Percentiles rank a stretch among this genome's conserved stretches.
Evolutionary conservation across 208 protist genomes (phyloP).

Genomic region (Acanthamoeba royreba): DNA sequence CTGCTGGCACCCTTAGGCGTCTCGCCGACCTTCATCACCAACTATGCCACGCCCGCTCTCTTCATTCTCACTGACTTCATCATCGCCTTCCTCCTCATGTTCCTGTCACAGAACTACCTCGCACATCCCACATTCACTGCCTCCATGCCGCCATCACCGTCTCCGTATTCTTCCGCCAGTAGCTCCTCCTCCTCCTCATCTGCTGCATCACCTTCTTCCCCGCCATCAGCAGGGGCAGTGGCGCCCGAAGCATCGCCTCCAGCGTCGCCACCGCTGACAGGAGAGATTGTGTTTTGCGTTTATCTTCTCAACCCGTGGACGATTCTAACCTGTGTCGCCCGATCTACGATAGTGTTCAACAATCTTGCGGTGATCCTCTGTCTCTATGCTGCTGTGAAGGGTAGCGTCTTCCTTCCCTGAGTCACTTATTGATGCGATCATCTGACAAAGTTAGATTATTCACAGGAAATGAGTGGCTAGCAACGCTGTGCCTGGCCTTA

Average conservation of each 20-base stretch:
- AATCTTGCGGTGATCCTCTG: slow-evolving; percentile 25
- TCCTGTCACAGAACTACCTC: slow-evolving; percentile 15
- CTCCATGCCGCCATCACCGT: background rate
- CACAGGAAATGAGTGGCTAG: slow-evolving; percentile 32
- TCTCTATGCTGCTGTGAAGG: slow-evolving; percentile 37
- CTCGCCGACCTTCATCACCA: background rate
- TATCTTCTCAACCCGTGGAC: slow-evolving; percentile 49
- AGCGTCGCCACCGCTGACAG: background rate
- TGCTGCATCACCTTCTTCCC: background rate
- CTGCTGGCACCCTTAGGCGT: background rate
- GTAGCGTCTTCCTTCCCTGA: background rate
- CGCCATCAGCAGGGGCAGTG: background rate
- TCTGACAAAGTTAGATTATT: background rate
- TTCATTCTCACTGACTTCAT: slow-evolving; percentile 37
- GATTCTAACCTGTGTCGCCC: slow-evolving; percentile 32
- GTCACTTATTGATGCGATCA: background rate
- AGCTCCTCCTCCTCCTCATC: background rate
- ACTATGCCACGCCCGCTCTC: background rate
- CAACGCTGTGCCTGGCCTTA: slow-evolving; percentile 19
- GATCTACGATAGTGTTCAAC: slow-evolving; percentile 47
- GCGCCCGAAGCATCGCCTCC: background rate
- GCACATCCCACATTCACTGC: slow-evolving; percentile 27
- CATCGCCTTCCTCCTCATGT: slow-evolving; percentile 43
- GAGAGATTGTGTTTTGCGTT: slow-evolving; percentile 25
- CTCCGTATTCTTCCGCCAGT: background rate